These are phyloP conservation scores for Mortierella sp. DNA, from an alignment of 371 early-diverging fungal species.

Conservation along the genomic window DNA sequence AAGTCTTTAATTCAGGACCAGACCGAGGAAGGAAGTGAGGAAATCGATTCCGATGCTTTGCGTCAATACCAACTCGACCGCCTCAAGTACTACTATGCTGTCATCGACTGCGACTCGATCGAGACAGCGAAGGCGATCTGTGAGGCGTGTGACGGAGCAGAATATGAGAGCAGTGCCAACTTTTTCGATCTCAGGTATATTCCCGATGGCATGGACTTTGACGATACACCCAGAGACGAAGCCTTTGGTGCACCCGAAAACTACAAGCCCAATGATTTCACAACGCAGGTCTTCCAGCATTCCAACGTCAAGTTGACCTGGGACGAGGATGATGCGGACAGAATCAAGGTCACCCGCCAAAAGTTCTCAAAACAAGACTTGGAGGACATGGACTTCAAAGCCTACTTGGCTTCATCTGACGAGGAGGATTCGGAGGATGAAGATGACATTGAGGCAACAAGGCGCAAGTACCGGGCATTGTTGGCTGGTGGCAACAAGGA, in stretches of 20 bases:
- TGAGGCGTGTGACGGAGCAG: slow-evolving; percentile 90
- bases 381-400: slow-evolving; percentile 91
- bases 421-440: slow-evolving; percentile 74
- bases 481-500: slow-evolving; percentile 63
- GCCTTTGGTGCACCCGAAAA: slow-evolving; percentile 80
- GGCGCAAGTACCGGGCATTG: slow-evolving; percentile 75
- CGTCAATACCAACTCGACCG: slow-evolving; percentile 95
- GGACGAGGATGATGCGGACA: slow-evolving; percentile 95
- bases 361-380: slow-evolving; percentile 90
- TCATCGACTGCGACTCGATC: slow-evolving; percentile 91
- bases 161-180: slow-evolving; percentile 94
- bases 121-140: slow-evolving; percentile 88
- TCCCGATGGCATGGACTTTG: slow-evolving; percentile 93
- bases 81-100: slow-evolving; percentile 93
- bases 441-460: slow-evolving; percentile 64
- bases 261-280: slow-evolving; percentile 84
- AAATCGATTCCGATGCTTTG: slow-evolving; percentile 86
- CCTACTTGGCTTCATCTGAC: slow-evolving; percentile 85
- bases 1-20: slow-evolving; percentile 63
- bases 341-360: slow-evolving; percentile 81
- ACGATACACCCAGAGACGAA: slow-evolving; percentile 73
- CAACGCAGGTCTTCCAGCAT: slow-evolving; percentile 91
- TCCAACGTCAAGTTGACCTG: slow-evolving; percentile 95
- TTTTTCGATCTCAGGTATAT: slow-evolving; percentile 97
- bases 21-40: slow-evolving; percentile 70